Evolutionary conservation across 495 filamentous ascomycete genomes (phyloP).

Genomic region (Saxophila tyrrhenica): DNA sequence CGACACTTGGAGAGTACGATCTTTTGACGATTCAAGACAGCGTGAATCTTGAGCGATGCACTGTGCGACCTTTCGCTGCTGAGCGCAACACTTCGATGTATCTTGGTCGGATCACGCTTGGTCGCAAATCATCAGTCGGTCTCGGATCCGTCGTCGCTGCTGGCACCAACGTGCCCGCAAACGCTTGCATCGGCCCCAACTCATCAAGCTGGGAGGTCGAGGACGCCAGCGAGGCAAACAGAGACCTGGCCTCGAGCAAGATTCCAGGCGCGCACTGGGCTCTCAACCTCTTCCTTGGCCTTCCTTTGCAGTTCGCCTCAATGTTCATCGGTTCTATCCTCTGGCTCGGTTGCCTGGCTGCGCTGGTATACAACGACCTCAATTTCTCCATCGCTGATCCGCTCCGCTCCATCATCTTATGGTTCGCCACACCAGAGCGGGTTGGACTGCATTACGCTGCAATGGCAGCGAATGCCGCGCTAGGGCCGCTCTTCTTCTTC

Average conservation of each 20-base stretch:
- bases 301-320: conserved; percentile 25
- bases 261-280: conserved; percentile 30
- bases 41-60: conserved; percentile 29
- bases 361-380: conserved; percentile 26
- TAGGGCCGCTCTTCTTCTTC: conserved; percentile 32
- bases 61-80: conserved; percentile 35
- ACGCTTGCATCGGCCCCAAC: conserved; percentile 37
- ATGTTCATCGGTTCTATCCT: conserved; percentile 27
- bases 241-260: conserved; percentile 24
- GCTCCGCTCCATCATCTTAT: conserved; percentile 27
- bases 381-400: conserved; percentile 8
- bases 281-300: conserved; percentile 22
- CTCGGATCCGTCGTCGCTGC: conserved; percentile 32
- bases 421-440: conserved; percentile 31
- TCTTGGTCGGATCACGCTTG: conserved; percentile 33
- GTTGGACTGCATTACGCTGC: conserved; percentile 35
- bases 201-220: conserved; percentile 37
- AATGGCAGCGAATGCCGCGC: conserved; percentile 23
- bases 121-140: conserved; percentile 29
- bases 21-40: conserved; percentile 35
- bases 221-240: conserved; percentile 32
- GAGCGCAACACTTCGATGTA: conserved; percentile 39
- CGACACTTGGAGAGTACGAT: conserved; percentile 36
- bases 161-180: conserved; percentile 31
- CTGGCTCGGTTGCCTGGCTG: conserved; percentile 33